Conservation (phyloP, 495 filamentous ascomycete species). For the Pyronema omphalodes region DNA sequence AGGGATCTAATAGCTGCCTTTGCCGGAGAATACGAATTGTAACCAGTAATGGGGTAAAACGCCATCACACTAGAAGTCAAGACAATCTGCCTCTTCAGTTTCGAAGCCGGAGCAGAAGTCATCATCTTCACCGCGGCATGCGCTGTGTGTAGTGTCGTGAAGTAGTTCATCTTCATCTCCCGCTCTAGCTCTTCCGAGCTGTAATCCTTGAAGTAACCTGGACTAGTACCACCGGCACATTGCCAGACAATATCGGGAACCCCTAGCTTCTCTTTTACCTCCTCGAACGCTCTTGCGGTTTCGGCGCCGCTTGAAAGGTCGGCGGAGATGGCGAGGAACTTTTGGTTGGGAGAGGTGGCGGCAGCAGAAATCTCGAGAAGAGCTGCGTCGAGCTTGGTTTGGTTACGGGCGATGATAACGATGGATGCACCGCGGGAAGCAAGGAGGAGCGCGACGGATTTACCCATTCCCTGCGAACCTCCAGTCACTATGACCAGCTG, state of each 20-base stretch:
- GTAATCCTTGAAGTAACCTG: slow-evolving; percentile 62
- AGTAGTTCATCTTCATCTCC: slow-evolving; percentile 89
- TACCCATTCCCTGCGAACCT: slow-evolving; percentile 84
- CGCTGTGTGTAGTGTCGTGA: slow-evolving; percentile 70
- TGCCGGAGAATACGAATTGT: slow-evolving; percentile 62
- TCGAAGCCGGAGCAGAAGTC: slow-evolving; percentile 28
- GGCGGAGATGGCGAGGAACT: slow-evolving; percentile 66
- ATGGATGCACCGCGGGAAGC: slow-evolving; percentile 72
- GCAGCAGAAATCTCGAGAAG: slow-evolving; percentile 44
- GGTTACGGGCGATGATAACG: slow-evolving; percentile 63
- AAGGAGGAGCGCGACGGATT: slow-evolving; percentile 49
- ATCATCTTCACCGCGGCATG: slow-evolving; percentile 50
- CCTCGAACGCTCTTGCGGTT: slow-evolving; percentile 44
- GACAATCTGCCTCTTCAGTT: slow-evolving; percentile 52
- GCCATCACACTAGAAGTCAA: slow-evolving; percentile 68
- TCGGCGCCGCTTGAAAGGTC: slow-evolving; percentile 57
- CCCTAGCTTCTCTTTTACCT: slow-evolving; percentile 36
- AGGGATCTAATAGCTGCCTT: slow-evolving; percentile 76
- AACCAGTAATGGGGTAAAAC: slow-evolving; percentile 64
- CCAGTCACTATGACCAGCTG: slow-evolving; percentile 59
- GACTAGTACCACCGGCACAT: slow-evolving; percentile 49
- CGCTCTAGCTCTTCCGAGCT: slow-evolving; percentile 41
- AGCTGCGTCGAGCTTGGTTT: slow-evolving; percentile 53
- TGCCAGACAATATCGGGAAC: slow-evolving; percentile 79
- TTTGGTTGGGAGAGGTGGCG: slow-evolving; percentile 44